These are phyloP conservation scores for Penicillium diatomitis DNA, from an alignment of 495 filamentous ascomycete species.

Conservation along the genomic window DNA sequence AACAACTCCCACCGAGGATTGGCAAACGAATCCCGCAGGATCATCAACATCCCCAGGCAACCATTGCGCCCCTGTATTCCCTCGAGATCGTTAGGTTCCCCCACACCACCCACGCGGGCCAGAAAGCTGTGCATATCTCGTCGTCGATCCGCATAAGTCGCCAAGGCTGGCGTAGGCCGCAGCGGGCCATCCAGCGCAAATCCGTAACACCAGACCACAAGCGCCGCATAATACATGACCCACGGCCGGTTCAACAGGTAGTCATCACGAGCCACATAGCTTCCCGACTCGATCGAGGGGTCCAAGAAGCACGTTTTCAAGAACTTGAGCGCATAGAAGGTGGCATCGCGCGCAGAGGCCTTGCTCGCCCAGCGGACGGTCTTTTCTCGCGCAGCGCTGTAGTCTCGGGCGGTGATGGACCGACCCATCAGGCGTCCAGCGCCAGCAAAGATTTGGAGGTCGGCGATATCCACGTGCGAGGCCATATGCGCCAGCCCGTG, in stretches of 20 bases:
- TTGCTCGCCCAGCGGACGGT: constrained; percentile 85
- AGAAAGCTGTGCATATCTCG: constrained; percentile 76
- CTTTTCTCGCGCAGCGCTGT: constrained; percentile 66
- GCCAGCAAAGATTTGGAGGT: constrained; percentile 91
- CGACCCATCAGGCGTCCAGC: constrained; percentile 77
- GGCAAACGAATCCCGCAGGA: constrained; percentile 71
- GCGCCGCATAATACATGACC: constrained; percentile 89
- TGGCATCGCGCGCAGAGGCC: constrained; percentile 84
- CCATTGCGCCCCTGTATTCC: constrained; percentile 67
- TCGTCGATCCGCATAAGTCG: constrained; percentile 54
- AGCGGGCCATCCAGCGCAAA: constrained; percentile 82
- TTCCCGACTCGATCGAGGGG: constrained; percentile 28
- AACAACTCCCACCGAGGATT: constrained; percentile 86
- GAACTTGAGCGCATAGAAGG: constrained; percentile 88
- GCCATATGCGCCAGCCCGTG: constrained; percentile 96
- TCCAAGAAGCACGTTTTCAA: constrained; percentile 68
- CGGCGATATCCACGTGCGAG: constrained; percentile 96
- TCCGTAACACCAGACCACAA: constrained; percentile 94
- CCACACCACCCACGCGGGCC: constrained; percentile 59
- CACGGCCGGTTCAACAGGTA: constrained; percentile 86
- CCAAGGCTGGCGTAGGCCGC: constrained; percentile 40
- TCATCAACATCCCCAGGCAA: constrained; percentile 73
- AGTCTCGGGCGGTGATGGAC: constrained; percentile 73
- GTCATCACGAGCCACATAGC: constrained; percentile 81
- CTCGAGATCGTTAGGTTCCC: constrained; percentile 75